Conservation (phyloP, 345 rosid genomes). For the Eucalyptus erythrocorys region DNA sequence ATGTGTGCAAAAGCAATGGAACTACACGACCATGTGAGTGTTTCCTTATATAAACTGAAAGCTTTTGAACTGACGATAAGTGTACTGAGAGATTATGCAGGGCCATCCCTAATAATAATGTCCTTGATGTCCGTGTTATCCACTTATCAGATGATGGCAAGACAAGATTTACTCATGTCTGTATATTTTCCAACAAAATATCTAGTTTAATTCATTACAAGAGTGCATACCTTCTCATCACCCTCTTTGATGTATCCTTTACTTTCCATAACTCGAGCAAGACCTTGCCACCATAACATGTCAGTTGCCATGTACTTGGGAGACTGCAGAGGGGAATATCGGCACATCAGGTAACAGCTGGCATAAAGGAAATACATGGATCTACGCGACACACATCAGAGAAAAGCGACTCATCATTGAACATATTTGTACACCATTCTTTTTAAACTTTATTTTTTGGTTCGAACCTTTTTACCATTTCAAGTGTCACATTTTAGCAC, state of each 20-base stretch:
- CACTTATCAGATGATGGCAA: not conserved
- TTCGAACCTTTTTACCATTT: not conserved
- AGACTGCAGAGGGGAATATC: slow-evolving; percentile 29
- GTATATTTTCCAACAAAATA: not conserved
- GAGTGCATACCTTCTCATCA: slow-evolving; percentile 35
- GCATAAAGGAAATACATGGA: not conserved
- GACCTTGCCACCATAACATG: slow-evolving; percentile 81
- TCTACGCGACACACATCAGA: not conserved
- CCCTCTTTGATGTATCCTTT: slow-evolving; percentile 64
- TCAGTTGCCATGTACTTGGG: slow-evolving; percentile 39
- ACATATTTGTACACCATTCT: not conserved
- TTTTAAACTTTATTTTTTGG: not conserved
- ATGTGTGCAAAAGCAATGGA: not conserved
- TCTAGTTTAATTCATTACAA: not conserved
- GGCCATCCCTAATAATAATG: not conserved
- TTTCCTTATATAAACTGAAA: not conserved
- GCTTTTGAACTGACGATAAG: not conserved
- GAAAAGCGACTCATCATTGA: not conserved
- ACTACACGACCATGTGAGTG: not conserved
- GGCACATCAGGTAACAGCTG: not conserved
- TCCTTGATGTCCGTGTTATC: not conserved
- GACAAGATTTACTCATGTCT: not conserved
- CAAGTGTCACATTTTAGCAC: not conserved
- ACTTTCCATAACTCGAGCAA: slow-evolving; percentile 69
- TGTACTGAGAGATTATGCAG: not conserved